These are phyloP conservation scores for Hypoxylon sp. DNA, from an alignment of 2,329 filamentous ascomycete genomes.

Conservation along the genomic window DNA sequence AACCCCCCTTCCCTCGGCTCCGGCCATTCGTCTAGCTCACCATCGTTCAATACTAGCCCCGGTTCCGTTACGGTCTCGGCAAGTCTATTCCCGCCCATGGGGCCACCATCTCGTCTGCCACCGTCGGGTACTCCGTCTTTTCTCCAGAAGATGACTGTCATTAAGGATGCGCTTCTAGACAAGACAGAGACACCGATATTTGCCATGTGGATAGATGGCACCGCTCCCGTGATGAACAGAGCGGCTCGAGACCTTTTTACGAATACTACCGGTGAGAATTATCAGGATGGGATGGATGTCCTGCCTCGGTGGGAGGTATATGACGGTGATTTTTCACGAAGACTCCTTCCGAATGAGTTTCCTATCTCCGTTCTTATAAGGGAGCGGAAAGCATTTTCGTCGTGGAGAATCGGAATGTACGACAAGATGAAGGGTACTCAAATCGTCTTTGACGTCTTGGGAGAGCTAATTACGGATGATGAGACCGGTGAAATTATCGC, in stretches of 20 bases:
- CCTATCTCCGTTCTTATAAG: constrained; percentile 74
- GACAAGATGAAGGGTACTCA: constrained; percentile 64
- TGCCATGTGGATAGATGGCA: constrained; percentile 85
- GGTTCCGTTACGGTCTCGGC: constrained; percentile 65
- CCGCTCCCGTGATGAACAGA: constrained; percentile 78
- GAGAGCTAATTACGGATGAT: constrained; percentile 76
- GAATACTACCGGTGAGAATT: constrained; percentile 56
- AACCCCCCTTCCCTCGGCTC: constrained; percentile 62
- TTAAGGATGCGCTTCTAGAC: constrained; percentile 83
- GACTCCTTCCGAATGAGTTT: constrained; percentile 70
- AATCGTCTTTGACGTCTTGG: constrained; percentile 73
- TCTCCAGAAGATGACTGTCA: constrained; percentile 77
- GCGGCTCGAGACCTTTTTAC: constrained; percentile 69
- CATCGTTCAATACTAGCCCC: constrained; percentile 63
- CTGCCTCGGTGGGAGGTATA: constrained; percentile 72
- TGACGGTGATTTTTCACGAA: constrained; percentile 73
- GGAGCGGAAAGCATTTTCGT: constrained; percentile 70
- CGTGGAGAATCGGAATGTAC: constrained; percentile 72
- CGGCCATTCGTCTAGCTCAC: constrained; percentile 62
- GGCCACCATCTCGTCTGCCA: constrained; percentile 69
- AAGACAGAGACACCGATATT: constrained; percentile 80
- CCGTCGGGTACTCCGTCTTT: constrained; percentile 72
- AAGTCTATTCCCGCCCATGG: constrained; percentile 74
- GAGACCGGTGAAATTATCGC: constrained; percentile 78
- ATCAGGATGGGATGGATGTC: constrained; percentile 66